These are phyloP conservation scores for Fusarium kyushuense DNA, from an alignment of 2,329 filamentous ascomycete genomes.

Conservation along the genomic window DNA sequence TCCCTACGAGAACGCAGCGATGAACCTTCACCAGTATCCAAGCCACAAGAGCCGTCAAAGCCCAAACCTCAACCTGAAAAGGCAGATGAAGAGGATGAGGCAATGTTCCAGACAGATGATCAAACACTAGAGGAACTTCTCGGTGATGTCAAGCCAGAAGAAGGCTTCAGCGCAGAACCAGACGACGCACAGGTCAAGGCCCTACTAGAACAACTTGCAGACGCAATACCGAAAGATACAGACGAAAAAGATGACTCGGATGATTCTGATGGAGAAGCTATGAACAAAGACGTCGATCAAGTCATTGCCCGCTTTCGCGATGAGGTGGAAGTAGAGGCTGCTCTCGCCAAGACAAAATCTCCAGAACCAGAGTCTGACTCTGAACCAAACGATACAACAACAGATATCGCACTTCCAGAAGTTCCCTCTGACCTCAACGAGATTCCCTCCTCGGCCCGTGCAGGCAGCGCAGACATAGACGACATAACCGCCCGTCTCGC, in stretches of 20 bases:
- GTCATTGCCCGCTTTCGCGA: slow-evolving; percentile 62
- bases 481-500: slow-evolving; percentile 66
- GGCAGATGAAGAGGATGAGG: slow-evolving; percentile 53
- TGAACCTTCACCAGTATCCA: slow-evolving; percentile 42
- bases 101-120: slow-evolving; percentile 63
- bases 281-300: slow-evolving; percentile 59
- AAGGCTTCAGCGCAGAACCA: slow-evolving; percentile 41
- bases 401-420: slow-evolving; percentile 58
- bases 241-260: slow-evolving; percentile 46
- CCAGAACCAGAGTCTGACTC: slow-evolving; percentile 24
- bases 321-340: slow-evolving; percentile 56
- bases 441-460: slow-evolving; percentile 47
- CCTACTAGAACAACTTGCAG: slow-evolving; percentile 54
- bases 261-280: slow-evolving; percentile 65
- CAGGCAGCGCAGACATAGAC: slow-evolving; percentile 51
- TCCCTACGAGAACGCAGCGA: slow-evolving; percentile 60
- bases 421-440: slow-evolving; percentile 60
- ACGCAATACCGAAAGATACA: slow-evolving; percentile 50
- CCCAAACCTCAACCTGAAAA: slow-evolving; percentile 12
- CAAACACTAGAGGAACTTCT: slow-evolving; percentile 65
- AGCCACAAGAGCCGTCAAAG: not conserved
- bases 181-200: slow-evolving; percentile 53
- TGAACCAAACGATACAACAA: slow-evolving; percentile 11
- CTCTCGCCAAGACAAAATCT: slow-evolving; percentile 30
- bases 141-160: slow-evolving; percentile 55